Evolutionary conservation across 345 rosid species (phyloP).

Genomic region (Clarkia xantiana): DNA sequence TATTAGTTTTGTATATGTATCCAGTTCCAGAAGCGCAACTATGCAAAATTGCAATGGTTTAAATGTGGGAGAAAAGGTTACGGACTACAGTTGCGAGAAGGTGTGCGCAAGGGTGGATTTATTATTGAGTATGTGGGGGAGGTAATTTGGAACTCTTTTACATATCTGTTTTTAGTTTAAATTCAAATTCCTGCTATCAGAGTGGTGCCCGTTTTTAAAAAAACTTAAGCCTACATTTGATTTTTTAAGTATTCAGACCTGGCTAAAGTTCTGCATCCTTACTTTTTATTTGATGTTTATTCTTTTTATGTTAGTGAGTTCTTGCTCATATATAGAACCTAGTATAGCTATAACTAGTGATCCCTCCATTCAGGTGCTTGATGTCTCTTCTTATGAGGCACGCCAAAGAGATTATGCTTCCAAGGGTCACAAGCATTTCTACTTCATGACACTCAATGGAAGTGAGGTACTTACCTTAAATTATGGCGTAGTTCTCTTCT

Average conservation of each 20-base stretch:
- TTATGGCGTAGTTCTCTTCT: not conserved
- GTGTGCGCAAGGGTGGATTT: constrained; percentile 63
- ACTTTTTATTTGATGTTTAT: too few species aligned
- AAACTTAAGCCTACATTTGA: too few species aligned
- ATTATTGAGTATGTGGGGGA: constrained; percentile 97
- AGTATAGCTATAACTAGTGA: not conserved
- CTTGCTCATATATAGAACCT: not conserved
- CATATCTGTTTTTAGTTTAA: too few species aligned
- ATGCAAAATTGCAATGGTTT: constrained; percentile 59
- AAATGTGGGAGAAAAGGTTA: constrained; percentile 89
- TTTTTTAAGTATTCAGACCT: too few species aligned
- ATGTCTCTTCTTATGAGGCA: constrained; percentile 67
- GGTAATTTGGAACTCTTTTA: constrained; percentile 27
- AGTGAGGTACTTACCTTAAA: constrained; percentile 52
- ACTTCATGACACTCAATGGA: constrained; percentile 95
- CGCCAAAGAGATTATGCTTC: constrained; percentile 85
- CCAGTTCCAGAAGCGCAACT: constrained; percentile 87
- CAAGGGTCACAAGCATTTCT: constrained; percentile 91
- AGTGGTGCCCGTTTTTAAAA: too few species aligned
- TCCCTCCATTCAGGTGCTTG: constrained; percentile 65
- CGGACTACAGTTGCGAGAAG: constrained; percentile 67
- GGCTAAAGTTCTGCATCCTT: too few species aligned
- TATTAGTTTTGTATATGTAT: constrained; percentile 6
- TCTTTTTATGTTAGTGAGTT: too few species aligned
- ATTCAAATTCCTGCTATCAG: too few species aligned